phyloP scores from a whole-genome alignment of 1,139 yeast genomes.

The Protomyces inouyei region DNA sequence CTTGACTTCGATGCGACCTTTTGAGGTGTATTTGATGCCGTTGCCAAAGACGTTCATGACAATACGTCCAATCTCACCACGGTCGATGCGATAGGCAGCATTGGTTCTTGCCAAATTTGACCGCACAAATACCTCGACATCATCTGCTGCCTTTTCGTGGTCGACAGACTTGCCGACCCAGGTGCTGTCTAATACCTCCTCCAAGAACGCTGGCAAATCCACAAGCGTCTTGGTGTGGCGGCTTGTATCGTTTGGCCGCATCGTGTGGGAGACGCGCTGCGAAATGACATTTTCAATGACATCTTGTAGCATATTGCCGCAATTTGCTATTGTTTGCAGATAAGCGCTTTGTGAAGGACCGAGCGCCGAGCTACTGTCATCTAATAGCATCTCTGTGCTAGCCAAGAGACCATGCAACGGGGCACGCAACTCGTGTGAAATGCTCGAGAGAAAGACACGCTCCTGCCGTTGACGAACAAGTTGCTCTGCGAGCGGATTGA shows the following conservation, averaged over 20 bases:
- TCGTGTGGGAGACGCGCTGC: neutral
- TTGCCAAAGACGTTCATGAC: conserved; percentile 81
- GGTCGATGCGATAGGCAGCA: conserved; percentile 4
- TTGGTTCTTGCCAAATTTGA: conserved; percentile 1
- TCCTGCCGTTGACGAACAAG: conserved; percentile 7
- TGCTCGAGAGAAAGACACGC: conserved; percentile 17
- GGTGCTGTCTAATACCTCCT: conserved; percentile 2
- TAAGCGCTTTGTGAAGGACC: conserved; percentile 11
- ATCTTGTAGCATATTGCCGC: conserved; percentile 24
- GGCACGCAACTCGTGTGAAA: conserved; percentile 22
- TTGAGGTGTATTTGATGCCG: conserved; percentile 78
- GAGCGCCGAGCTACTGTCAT: conserved; percentile 2
- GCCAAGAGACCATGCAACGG: conserved; percentile 28
- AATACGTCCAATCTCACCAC: conserved; percentile 58
- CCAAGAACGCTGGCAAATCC: conserved; percentile 10
- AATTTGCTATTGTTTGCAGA: conserved; percentile 23
- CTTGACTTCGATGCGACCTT: conserved; percentile 51
- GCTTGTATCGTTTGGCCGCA: neutral
- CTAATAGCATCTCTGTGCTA: conserved; percentile 23
- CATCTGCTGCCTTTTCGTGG: neutral
- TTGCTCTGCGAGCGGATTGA: conserved; percentile 8
- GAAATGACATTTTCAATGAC: conserved; percentile 24
- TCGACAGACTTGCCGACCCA: conserved; percentile 9
- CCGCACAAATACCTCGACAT: conserved; percentile 13
- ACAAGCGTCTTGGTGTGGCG: neutral